These are phyloP conservation scores for Hypsizygus marmoreus DNA, from an alignment of 768 basidiomycete genomes.

Conservation along the genomic window DNA sequence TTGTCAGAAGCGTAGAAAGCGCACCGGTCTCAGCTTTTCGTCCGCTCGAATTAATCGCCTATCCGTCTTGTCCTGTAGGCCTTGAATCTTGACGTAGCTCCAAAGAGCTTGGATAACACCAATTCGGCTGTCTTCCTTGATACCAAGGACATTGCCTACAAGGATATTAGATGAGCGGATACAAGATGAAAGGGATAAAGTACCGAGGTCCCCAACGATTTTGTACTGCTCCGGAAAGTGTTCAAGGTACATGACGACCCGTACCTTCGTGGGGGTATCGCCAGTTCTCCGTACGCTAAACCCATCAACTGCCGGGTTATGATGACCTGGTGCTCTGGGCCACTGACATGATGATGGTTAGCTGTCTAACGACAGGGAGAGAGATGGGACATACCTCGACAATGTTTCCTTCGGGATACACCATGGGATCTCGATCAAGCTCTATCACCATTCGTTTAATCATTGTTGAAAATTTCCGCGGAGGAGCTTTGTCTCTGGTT, in stretches of 20 bases:
- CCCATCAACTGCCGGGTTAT: conserved; percentile 74
- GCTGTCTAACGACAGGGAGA: background rate
- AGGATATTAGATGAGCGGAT: conserved; percentile 2
- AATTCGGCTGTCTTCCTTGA: conserved; percentile 83
- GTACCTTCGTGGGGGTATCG: conserved; percentile 72
- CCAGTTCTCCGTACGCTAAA: conserved; percentile 85
- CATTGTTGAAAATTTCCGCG: conserved; percentile 83
- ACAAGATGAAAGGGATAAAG: conserved; percentile 10
- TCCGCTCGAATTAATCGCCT: conserved; percentile 70
- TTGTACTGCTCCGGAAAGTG: conserved; percentile 88
- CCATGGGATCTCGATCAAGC: conserved; percentile 77
- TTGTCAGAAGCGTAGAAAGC: conserved; percentile 14
- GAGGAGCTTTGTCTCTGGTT: conserved; percentile 59
- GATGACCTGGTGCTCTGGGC: conserved; percentile 56
- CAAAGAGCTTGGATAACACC: conserved; percentile 84
- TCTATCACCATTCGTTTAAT: conserved; percentile 86
- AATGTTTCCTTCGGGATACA: conserved; percentile 85
- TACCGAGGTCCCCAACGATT: conserved; percentile 75
- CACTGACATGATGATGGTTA: conserved; percentile 43
- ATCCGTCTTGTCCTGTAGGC: conserved; percentile 82
- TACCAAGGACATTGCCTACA: conserved; percentile 64
- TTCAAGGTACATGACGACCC: conserved; percentile 84
- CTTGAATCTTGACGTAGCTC: conserved; percentile 88
- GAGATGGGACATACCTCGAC: conserved; percentile 65
- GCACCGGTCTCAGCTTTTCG: conserved; percentile 64